A percentile compares a stretch with the other conserved stretches of the same genome.
Evolutionary conservation across 148 eudicot genomes (phyloP).

Genomic region (Fallopia convolvulus): DNA sequence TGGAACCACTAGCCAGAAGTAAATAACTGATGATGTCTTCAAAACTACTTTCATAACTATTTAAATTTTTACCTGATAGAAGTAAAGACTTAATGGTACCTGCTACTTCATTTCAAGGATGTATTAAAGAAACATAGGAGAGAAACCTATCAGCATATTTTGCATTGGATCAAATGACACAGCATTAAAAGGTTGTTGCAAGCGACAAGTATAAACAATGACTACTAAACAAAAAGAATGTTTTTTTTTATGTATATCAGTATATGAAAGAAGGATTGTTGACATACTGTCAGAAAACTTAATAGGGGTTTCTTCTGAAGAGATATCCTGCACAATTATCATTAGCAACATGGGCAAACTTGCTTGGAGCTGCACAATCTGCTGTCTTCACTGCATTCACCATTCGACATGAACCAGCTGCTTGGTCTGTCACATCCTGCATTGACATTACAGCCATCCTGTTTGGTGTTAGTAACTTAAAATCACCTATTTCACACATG

Average conservation of each 20-base stretch:
- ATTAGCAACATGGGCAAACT: conserved; percentile 41
- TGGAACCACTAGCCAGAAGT: not conserved
- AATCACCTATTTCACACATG: not conserved
- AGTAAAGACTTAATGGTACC: not conserved
- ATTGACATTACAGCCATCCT: conserved; percentile 33
- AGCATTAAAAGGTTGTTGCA: not conserved
- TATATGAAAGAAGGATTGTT: not conserved
- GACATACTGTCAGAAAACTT: not conserved
- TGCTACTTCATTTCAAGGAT: not conserved
- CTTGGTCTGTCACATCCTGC: conserved; percentile 25
- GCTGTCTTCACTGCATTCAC: conserved; percentile 28
- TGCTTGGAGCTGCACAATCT: conserved; percentile 42
- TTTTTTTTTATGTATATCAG: too few species aligned
- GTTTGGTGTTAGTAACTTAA: conserved; percentile 29
- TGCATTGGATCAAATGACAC: too few species aligned
- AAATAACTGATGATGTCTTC: not conserved
- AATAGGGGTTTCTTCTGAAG: conserved; percentile 32
- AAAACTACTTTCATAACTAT: not conserved
- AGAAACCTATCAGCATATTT: not conserved
- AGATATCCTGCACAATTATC: conserved; percentile 45
- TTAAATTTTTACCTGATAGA: too few species aligned
- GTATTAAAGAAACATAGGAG: not conserved
- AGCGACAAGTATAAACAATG: not conserved
- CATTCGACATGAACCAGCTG: conserved; percentile 26
- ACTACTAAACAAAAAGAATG: not conserved